phyloP scores from a whole-genome alignment of 2,329 filamentous ascomycete genomes.

The Leptographium procerum region DNA sequence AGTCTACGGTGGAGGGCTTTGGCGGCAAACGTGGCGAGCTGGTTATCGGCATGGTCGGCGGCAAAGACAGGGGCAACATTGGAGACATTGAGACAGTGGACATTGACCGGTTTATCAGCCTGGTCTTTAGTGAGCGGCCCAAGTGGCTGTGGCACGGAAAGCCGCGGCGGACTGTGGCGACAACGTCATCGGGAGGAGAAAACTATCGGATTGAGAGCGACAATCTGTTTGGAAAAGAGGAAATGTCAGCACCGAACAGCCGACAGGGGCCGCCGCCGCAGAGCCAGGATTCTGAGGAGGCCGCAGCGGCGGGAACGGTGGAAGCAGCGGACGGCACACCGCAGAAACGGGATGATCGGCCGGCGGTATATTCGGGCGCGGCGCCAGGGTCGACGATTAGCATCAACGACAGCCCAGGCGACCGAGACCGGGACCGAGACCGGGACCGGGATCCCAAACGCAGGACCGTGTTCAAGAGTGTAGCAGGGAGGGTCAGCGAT shows the following conservation, averaged over 20 bases:
- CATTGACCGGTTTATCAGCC: slow-evolving; percentile 68
- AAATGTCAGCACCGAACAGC: slow-evolving; percentile 30
- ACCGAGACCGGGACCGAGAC: slow-evolving; percentile 15
- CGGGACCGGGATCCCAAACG: slow-evolving; percentile 37
- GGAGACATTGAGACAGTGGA: slow-evolving; percentile 88
- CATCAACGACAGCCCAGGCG: slow-evolving; percentile 34
- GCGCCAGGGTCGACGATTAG: slow-evolving; percentile 35
- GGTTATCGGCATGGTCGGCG: slow-evolving; percentile 86
- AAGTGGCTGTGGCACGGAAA: slow-evolving; percentile 97
- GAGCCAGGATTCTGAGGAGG: not conserved
- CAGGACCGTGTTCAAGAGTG: slow-evolving; percentile 63
- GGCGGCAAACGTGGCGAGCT: slow-evolving; percentile 90
- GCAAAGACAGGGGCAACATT: slow-evolving; percentile 78
- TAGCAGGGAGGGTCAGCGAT: slow-evolving; percentile 68
- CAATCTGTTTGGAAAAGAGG: slow-evolving; percentile 46
- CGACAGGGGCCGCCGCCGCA: slow-evolving; percentile 22
- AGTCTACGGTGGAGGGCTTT: slow-evolving; percentile 87
- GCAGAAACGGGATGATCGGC: slow-evolving; percentile 32
- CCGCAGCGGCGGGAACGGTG: not conserved
- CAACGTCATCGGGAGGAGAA: not conserved
- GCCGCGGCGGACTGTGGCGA: slow-evolving; percentile 50
- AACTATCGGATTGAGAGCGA: slow-evolving; percentile 30
- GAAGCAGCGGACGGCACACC: not conserved
- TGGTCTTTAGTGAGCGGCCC: slow-evolving; percentile 68
- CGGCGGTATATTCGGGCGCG: slow-evolving; percentile 28